Conservation (phyloP, 1,284 basidiomycete genomes). For the Nidula niveotomentosa region DNA sequence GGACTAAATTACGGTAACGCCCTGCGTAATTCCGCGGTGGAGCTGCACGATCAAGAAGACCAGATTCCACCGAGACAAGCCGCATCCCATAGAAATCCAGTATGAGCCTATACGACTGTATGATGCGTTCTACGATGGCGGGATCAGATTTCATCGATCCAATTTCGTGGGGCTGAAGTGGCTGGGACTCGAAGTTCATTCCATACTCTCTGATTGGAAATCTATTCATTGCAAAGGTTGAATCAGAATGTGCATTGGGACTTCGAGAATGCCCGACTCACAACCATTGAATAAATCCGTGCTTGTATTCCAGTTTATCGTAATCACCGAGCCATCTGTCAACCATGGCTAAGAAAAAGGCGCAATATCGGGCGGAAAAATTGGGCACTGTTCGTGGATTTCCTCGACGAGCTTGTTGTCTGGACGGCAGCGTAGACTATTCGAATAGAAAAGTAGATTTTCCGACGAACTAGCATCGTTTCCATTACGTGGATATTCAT, state of each 20-base stretch:
- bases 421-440: conserved; percentile 55
- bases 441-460: conserved; percentile 69
- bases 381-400: conserved; percentile 52
- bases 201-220: conserved; percentile 70
- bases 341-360: conserved; percentile 7
- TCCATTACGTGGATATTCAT: conserved; percentile 49
- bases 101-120: conserved; percentile 68
- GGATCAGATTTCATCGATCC: conserved; percentile 55
- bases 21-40: conserved; percentile 44
- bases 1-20: conserved; percentile 63
- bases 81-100: conserved; percentile 76
- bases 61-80: conserved; percentile 53
- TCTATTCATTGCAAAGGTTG: conserved; percentile 26
- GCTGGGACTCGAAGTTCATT: conserved; percentile 69
- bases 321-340: conserved; percentile 66
- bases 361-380: conserved; percentile 2
- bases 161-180: conserved; percentile 66
- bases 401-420: conserved; percentile 64
- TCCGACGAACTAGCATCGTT: conserved; percentile 38
- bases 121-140: conserved; percentile 47
- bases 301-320: conserved; percentile 62
- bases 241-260: conserved; percentile 2
- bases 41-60: conserved; percentile 47
- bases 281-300: conserved; percentile 78
- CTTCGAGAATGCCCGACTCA: conserved; percentile 30